Conservation (phyloP, 345 rosid genomes). For the Gossypium arboreum region DNA sequence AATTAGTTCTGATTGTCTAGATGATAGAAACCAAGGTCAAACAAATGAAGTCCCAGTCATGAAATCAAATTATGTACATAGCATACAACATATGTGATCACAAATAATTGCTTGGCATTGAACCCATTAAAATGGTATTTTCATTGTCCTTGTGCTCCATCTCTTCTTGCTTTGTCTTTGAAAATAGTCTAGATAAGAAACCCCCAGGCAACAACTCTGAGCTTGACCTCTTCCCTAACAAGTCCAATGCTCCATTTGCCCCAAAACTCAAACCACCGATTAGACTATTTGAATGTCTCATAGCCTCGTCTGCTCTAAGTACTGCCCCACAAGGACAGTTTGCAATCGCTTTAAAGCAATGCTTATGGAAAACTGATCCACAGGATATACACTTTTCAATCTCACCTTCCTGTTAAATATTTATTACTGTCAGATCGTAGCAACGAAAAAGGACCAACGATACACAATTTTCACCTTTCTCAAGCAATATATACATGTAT, state of each 20-base stretch:
- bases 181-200: constrained; percentile 56
- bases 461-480: neutral
- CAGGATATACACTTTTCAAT: constrained; percentile 59
- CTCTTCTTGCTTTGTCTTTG: constrained; percentile 44
- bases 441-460: neutral
- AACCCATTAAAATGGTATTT: constrained; percentile 68
- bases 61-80: constrained; percentile 23
- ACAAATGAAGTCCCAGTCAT: neutral
- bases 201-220: constrained; percentile 39
- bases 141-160: constrained; percentile 37
- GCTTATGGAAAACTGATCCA: constrained; percentile 58
- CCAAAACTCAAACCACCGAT: constrained; percentile 24
- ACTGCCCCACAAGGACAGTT: constrained; percentile 64
- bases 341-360: constrained; percentile 62
- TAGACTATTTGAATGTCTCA: constrained; percentile 17
- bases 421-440: constrained; percentile 18
- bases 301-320: constrained; percentile 27
- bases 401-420: constrained; percentile 67
- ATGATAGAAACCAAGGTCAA: neutral
- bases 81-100: constrained; percentile 23
- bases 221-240: constrained; percentile 43
- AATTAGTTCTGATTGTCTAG: constrained; percentile 5
- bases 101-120: constrained; percentile 61
- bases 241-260: constrained; percentile 29
- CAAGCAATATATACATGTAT: neutral